Evolutionary conservation across 1,139 yeast species (phyloP), one percentile per base, ranked within the genome.

Genomic region (Wickerhamomyces sp.): DNA sequence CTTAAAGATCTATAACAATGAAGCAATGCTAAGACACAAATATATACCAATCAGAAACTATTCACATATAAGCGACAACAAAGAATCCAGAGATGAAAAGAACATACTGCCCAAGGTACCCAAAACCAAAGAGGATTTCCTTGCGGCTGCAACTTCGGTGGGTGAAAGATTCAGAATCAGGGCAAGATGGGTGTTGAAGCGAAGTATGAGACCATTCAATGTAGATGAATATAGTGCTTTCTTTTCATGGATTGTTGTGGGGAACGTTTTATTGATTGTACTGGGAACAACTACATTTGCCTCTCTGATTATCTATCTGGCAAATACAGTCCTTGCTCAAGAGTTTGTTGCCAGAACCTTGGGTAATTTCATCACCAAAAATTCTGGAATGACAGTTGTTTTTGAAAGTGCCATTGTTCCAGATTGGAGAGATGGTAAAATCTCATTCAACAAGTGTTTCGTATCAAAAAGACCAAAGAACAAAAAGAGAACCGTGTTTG

Each of bases 331-430:
- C 10, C 80, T 87, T 60, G 95, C 96, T 1, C 96, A 91, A 60
- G 97, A 91, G 60, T 78, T 81, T 50, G 84, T 91, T 39, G 98
- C 97, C 1, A 71, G 84, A 42, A 75, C 78, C 54, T 72, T 90
- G 36, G 98, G 98, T 10, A 87, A 86, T 58, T 69, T 87, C 46
- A 76, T 93, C 48, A 91, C 99, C 13, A 78, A 78, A 53, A 93
- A 90, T 58, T 81, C 95, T 2, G 88, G 90, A n/a, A 67, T 91
- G 55, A 81, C 86, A 0, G 96, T 93, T 11, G 82, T 89, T 1
- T 93, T 93, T 61, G 99, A 93, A 61, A 84, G 80, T 60, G 99
- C 99, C 2, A 87, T 91, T 48, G 95, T 90, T 5, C 98, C 98
- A 0, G 90, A 90, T 44, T 91, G 97, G 97, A 76, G 83, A 41